These are phyloP conservation scores for Lolium multiflorum DNA, from an alignment of 176 grass and related monocot genomes.

Conservation along the genomic window DNA sequence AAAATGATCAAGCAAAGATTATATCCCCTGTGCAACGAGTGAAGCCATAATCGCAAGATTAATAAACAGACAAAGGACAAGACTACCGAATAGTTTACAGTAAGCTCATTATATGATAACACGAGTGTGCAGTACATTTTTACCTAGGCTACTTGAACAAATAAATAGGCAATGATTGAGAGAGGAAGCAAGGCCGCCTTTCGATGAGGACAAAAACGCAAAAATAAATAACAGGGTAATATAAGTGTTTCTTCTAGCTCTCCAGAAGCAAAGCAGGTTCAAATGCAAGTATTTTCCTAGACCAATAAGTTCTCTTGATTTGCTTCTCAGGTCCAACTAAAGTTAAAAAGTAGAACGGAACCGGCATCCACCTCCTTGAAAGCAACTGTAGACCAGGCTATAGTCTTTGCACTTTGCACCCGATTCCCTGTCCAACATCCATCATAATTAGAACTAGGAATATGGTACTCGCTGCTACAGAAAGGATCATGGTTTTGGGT, in stretches of 20 bases:
- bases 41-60: neutral
- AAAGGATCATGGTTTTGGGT: neutral
- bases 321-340: slow-evolving; percentile 48
- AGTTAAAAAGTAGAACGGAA: slow-evolving; percentile 45
- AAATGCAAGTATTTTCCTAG: slow-evolving; percentile 50
- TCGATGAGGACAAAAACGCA: slow-evolving; percentile 41
- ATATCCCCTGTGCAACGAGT: neutral
- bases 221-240: slow-evolving; percentile 54
- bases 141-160: slow-evolving; percentile 64
- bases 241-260: slow-evolving; percentile 35
- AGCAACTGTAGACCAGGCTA: slow-evolving; percentile 51
- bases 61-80: neutral
- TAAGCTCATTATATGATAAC: slow-evolving; percentile 62
- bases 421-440: slow-evolving; percentile 46
- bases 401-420: slow-evolving; percentile 47
- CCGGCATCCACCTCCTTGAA: slow-evolving; percentile 46
- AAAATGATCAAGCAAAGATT: neutral
- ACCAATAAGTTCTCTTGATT: slow-evolving; percentile 44
- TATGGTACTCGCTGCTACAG: neutral
- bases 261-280: slow-evolving; percentile 42
- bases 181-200: slow-evolving; percentile 36
- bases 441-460: slow-evolving; percentile 27
- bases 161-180: slow-evolving; percentile 53
- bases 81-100: slow-evolving; percentile 27
- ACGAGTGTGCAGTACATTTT: slow-evolving; percentile 51